Conservation (phyloP, 371 early-diverging fungal genomes). For the Syncephalastrum sp. region DNA sequence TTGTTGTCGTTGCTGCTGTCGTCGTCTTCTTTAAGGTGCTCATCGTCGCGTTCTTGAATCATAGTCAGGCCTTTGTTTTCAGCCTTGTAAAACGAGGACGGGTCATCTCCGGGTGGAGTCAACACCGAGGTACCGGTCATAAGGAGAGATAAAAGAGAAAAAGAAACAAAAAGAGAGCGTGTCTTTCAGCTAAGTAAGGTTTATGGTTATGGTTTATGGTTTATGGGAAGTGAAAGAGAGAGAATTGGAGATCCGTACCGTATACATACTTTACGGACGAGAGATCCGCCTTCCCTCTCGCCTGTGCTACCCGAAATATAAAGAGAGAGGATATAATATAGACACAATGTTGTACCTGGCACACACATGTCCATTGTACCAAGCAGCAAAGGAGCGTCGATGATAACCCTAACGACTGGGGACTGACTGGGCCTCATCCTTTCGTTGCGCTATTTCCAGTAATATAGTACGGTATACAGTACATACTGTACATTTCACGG, state of each 20-base stretch:
- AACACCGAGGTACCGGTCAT: constrained; percentile 23
- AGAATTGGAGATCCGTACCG: neutral
- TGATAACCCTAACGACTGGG: too few species aligned
- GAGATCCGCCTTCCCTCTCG: too few species aligned
- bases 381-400: too few species aligned
- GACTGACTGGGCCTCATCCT: too few species aligned
- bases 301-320: too few species aligned
- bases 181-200: neutral
- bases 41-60: constrained; percentile 27
- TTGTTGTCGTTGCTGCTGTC: neutral
- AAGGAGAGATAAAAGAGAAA: constrained; percentile 3
- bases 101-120: constrained; percentile 6
- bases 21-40: constrained; percentile 4
- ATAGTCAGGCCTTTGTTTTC: constrained; percentile 13
- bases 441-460: too few species aligned
- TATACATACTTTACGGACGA: too few species aligned
- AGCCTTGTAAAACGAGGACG: constrained; percentile 2
- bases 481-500: too few species aligned
- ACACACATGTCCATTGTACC: too few species aligned
- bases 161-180: neutral
- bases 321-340: too few species aligned
- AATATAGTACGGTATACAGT: too few species aligned
- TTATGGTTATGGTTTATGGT: neutral
- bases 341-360: too few species aligned
- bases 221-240: neutral